Evolutionary conservation across 2,329 filamentous ascomycete species (phyloP).

Genomic region (Pestalotiopsis sp.): DNA sequence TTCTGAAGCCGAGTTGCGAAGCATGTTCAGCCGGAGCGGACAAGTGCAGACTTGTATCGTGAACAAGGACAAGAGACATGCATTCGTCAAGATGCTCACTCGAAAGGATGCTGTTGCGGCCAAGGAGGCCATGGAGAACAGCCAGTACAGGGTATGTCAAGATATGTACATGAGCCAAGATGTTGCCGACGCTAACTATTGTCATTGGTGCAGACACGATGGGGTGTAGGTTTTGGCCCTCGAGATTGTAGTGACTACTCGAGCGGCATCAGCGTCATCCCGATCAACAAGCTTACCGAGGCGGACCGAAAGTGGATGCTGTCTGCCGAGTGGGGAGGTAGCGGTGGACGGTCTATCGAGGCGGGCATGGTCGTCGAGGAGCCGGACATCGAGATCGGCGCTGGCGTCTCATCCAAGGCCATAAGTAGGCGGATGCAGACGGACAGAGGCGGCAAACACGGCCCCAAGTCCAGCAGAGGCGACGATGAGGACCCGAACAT

Average conservation of each 20-base stretch:
- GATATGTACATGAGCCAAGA: not conserved
- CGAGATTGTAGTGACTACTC: constrained; percentile 96
- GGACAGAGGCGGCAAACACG: constrained; percentile 66
- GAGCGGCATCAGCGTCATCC: constrained; percentile 90
- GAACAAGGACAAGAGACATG: constrained; percentile 96
- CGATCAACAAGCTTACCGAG: constrained; percentile 89
- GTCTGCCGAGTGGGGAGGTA: constrained; percentile 90
- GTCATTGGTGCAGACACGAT: constrained; percentile 70
- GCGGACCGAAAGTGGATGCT: constrained; percentile 98
- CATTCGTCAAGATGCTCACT: constrained; percentile 98
- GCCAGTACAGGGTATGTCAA: constrained; percentile 70
- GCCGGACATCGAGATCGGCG: constrained; percentile 97
- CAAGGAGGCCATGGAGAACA: constrained; percentile 85
- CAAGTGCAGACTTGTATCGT: constrained; percentile 96
- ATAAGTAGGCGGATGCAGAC: constrained; percentile 72
- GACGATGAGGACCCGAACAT: constrained; percentile 30
- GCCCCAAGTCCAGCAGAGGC: constrained; percentile 62
- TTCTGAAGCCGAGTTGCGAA: constrained; percentile 79
- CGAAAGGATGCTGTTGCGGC: constrained; percentile 82
- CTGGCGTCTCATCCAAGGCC: constrained; percentile 93
- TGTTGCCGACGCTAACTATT: constrained; percentile 14
- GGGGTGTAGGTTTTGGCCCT: constrained; percentile 96
- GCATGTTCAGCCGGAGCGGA: constrained; percentile 80
- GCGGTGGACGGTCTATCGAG: constrained; percentile 80
- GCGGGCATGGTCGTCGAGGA: constrained; percentile 90